Evolutionary conservation across 129 eudicot species (phyloP), one percentile per base, ranked within the genome.

Genomic region (Logfia minima): DNA sequence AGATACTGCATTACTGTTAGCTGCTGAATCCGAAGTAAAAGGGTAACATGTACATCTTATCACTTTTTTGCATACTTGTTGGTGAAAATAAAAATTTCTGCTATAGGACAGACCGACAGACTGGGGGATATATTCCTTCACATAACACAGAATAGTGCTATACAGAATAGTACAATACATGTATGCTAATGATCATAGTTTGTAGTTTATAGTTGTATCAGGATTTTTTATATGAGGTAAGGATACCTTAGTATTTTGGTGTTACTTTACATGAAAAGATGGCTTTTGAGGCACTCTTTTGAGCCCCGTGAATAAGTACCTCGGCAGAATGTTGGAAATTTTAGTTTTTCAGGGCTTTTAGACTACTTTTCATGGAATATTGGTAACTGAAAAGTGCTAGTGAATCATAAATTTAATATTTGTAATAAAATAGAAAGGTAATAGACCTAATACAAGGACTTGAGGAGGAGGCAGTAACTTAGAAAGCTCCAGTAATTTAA

Each of bases 11-110:
- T 72, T 63, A 35, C 81, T 71, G 53, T 71, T 84, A 59, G 66
- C 83, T 2, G 51, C 73, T 63, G 83, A 48, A 72, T 51, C 87
- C 43, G 66, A 51, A 70, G 68, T 80, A 48, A 26, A 65, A 52
- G 76, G 96, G 96, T 90, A 67, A 59, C 53, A 17, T 66, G 26
- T 58, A 71, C 76, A 19, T 80, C 63, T 68, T 41, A 67, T 77
- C 65, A 16, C 67, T 8, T 77, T 41, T 11, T 31, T 77, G 32
- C 70, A 65, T 71, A 72, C 69, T 24, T 75, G 10, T 76, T 32
- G 64, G n/a, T 62, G 31, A 39, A 35, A 19, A 62, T 31, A 26
- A 31, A 31, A n/a, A 26, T 53, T 4, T 59, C 17, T 74, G 11
- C 70, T 48, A n/a, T 70, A 77, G 55, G 26, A 56, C 60, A 24